Percentiles rank a stretch among this genome's conserved stretches.
phyloP scores from a whole-genome alignment of 768 basidiomycete genomes.

The Fistulinella prunicolor region DNA sequence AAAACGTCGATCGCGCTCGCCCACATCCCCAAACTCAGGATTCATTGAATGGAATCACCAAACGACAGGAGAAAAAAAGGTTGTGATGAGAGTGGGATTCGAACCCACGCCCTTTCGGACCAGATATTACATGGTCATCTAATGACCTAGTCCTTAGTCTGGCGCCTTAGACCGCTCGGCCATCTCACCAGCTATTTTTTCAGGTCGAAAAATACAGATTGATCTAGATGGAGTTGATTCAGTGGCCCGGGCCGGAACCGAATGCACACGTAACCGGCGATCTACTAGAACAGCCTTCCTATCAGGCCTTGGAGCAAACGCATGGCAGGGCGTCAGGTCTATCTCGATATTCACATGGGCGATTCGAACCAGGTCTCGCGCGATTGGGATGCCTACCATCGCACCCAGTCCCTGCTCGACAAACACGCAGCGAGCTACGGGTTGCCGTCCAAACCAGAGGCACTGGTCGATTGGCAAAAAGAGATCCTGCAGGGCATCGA shows the following conservation, averaged over 20 bases:
- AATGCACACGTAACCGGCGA: no score
- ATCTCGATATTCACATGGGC: conserved; percentile 45
- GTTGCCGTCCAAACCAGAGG: conserved; percentile 36
- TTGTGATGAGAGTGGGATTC: conserved; percentile 38
- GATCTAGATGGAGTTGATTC: no score
- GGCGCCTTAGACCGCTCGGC: conserved; percentile 64
- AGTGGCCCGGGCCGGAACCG: no score
- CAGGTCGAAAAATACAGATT: no score
- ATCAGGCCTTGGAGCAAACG: no score
- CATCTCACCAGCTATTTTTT: conserved; percentile 43
- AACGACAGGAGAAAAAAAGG: conserved; percentile 1
- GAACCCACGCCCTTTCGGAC: conserved; percentile 43
- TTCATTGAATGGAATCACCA: no score
- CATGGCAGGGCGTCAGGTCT: conserved; percentile 23
- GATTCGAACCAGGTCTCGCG: conserved; percentile 28
- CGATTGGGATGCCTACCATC: conserved; percentile 31
- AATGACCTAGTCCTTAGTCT: conserved; percentile 49
- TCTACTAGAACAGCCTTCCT: no score
- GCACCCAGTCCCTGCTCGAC: conserved; percentile 33
- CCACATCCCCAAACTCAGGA: no score
- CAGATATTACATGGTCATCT: conserved; percentile 30
- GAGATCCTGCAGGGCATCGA: conserved; percentile 45
- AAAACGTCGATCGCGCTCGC: no score
- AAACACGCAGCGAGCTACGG: conserved; percentile 42
- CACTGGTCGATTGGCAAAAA: conserved; percentile 42